Evolutionary conservation across 2,329 filamentous ascomycete species (phyloP).

Genomic region (Blastomyces silverae): DNA sequence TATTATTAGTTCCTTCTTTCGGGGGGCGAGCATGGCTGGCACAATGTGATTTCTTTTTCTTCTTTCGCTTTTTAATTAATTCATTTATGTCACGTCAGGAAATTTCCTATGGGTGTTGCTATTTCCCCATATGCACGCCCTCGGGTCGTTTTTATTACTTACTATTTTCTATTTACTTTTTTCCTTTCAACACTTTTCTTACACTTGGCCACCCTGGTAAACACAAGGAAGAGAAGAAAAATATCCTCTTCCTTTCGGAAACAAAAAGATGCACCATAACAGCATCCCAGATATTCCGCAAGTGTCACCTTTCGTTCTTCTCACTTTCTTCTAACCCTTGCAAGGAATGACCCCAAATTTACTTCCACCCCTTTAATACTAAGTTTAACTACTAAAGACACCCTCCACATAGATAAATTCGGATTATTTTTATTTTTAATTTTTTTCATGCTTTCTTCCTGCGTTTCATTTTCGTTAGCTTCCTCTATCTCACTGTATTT

Average conservation of each 20-base stretch:
- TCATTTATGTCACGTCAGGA: not conserved
- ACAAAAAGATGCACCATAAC: not conserved
- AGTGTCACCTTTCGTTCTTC: not conserved
- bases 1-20: not conserved
- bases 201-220: not conserved
- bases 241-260: not conserved
- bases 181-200: not conserved
- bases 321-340: not conserved
- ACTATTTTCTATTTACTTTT: not conserved
- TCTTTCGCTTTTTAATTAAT: constrained; percentile 6
- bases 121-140: not conserved
- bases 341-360: not conserved
- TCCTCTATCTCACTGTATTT: too few relatives aligned
- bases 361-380: not conserved
- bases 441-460: too few relatives aligned
- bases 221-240: not conserved
- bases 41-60: constrained; percentile 14
- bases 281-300: not conserved
- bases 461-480: too few relatives aligned
- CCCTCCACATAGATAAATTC: not conserved
- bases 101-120: not conserved
- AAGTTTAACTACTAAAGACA: not conserved
- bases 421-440: not conserved
- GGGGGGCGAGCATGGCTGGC: not conserved
- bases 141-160: not conserved